phyloP scores from a whole-genome alignment of 345 rosid genomes.

The Salix udensis region DNA sequence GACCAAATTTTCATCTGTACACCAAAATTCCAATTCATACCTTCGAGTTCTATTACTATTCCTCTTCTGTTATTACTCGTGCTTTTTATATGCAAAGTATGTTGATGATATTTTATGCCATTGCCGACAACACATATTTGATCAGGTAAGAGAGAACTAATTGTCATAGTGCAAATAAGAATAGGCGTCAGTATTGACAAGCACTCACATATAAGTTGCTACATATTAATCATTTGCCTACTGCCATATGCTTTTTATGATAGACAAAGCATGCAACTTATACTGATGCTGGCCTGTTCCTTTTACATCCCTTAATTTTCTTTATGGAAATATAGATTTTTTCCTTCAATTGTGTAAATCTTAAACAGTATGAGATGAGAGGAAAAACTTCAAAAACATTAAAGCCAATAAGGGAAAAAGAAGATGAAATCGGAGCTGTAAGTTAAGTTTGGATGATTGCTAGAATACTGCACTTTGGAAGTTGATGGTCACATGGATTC shows the following conservation, averaged over 20 bases:
- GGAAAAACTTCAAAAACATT: background rate
- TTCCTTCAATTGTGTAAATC: background rate
- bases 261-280: background rate
- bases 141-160: too few species aligned
- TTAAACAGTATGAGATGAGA: background rate
- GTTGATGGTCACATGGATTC: slow-evolving; percentile 35
- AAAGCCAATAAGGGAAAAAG: background rate
- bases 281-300: background rate
- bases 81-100: background rate
- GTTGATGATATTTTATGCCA: background rate
- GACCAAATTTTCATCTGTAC: background rate
- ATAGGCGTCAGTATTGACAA: too few species aligned
- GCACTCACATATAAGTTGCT: too few species aligned
- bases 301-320: background rate
- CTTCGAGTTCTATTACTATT: background rate
- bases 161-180: too few species aligned
- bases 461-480: slow-evolving; percentile 9
- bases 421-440: background rate
- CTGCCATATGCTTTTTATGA: background rate
- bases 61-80: background rate
- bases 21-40: background rate
- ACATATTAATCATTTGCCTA: background rate
- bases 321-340: background rate
- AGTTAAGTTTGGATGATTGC: slow-evolving; percentile 10
- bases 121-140: background rate